Percentiles rank a stretch among this genome's conserved stretches.
Evolutionary conservation across 495 filamentous ascomycete genomes (phyloP).

Genomic region (Aspergillus ostianus): DNA sequence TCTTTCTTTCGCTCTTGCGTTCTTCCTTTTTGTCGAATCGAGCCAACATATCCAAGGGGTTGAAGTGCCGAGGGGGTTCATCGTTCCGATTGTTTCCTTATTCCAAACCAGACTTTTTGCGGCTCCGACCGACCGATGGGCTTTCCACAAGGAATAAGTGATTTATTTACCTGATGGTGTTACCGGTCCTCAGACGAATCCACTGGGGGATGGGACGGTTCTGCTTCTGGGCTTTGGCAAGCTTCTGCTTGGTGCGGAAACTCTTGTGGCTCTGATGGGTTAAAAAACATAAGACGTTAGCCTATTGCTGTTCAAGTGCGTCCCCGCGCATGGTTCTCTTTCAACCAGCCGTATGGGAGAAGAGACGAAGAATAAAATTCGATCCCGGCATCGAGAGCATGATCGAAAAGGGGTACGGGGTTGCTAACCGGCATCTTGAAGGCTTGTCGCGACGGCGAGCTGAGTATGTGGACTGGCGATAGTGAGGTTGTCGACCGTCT

Average conservation of each 20-base stretch:
- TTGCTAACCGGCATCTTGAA: constrained; percentile 82
- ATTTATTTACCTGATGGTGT: constrained; percentile 88
- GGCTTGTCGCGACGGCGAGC: constrained; percentile 52
- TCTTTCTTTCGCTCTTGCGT: too few relatives aligned
- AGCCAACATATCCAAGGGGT: neutral
- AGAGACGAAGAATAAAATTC: neutral
- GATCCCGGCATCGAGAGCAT: neutral
- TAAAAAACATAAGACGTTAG: constrained; percentile 22
- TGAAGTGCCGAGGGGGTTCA: neutral
- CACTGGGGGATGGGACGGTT: constrained; percentile 99
- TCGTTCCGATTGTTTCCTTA: constrained; percentile 1
- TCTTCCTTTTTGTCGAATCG: too few relatives aligned
- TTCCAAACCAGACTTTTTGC: neutral
- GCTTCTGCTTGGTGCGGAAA: constrained; percentile 99
- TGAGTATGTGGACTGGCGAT: constrained; percentile 40
- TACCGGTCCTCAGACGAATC: constrained; percentile 96
- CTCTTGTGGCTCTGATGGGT: constrained; percentile 86
- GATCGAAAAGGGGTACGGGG: constrained; percentile 2
- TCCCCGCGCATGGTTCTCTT: neutral
- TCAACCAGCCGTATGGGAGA: neutral
- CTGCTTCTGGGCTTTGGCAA: constrained; percentile 99
- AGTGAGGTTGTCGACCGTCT: constrained; percentile 42
- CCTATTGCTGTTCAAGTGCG: neutral
- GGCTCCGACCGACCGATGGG: constrained; percentile 9
- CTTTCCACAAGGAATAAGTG: constrained; percentile 5